Base-by-base conservation (phyloP, 2,329 filamentous ascomycete species). In the Sporothrix pseudoabietina region DNA sequence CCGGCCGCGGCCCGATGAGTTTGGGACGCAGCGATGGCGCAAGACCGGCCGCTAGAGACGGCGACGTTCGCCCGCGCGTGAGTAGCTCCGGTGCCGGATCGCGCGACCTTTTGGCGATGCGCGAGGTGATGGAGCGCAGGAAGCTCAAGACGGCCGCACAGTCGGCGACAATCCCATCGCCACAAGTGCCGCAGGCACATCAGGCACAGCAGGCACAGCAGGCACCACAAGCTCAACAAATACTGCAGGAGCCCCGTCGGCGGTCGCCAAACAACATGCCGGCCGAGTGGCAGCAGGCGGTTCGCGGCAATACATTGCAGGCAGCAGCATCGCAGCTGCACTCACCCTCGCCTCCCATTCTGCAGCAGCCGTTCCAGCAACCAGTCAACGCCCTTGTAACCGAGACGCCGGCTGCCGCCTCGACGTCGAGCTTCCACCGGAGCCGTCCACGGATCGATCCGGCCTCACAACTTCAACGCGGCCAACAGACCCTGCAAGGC, bases 121-220 rank as follows among this genome's bases (percentile, higher is more conserved):
- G 65, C 16, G 74, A 74, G 14, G 39, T 76, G 14, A 54, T 75
- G 55, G 66, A 69, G 32, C 74, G 74, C 9, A 41, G 71, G 26
- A 16, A 69, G 61, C 61, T 63, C 14, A 73, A 75, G 63, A 41
- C 26, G 19, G n/a, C 66, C 22, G 47, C 22, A 30, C 52, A 22
- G 26, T 26, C 52, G 22, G 10, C 22, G 52, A 3, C n/a, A n/a
- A 55, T n/a, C 3, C 22, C 52, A 0, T 12, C 22, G 9, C 52
- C 7, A 22, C 52, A 22, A 9, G 52, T 8, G 9, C 7, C n/a
- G 1, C 41, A 47, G 10, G 10, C 41, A 14, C 41, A 14, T 12
- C 26, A 26, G 26, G 26, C 26, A 26, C 26, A 26, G 1, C 26
- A 26, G 26, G 44, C 44, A 19, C 44, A 16, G 2, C 44, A 49